phyloP scores from a whole-genome alignment of 2,329 filamentous ascomycete genomes.

The Coleophoma cylindrospora region DNA sequence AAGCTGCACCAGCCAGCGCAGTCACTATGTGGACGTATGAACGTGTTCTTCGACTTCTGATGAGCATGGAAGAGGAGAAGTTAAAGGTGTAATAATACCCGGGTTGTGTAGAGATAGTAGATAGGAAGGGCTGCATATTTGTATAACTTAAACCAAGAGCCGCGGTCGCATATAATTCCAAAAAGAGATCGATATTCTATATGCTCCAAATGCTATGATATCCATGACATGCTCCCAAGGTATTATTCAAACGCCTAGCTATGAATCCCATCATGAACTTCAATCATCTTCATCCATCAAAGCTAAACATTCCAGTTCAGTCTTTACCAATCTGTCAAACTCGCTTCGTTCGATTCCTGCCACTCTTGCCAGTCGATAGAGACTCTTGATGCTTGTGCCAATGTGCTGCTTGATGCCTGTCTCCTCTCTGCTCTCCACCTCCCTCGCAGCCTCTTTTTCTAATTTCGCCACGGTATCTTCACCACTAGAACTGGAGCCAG shows the following conservation, averaged over 20 bases:
- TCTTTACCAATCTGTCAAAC: slow-evolving; percentile 67
- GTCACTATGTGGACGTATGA: slow-evolving; percentile 78
- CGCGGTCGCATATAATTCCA: too few species aligned
- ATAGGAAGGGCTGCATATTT: background rate
- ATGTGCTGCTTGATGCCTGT: slow-evolving; percentile 76
- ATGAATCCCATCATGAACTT: background rate
- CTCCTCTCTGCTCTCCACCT: slow-evolving; percentile 58
- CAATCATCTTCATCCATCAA: slow-evolving; percentile 54
- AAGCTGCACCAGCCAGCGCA: slow-evolving; percentile 79
- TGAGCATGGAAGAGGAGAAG: slow-evolving; percentile 15
- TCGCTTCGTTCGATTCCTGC: slow-evolving; percentile 71
- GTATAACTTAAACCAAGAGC: background rate
- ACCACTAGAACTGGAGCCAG: slow-evolving; percentile 51
- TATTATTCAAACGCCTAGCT: background rate
- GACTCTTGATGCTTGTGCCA: slow-evolving; percentile 69
- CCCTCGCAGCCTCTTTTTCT: slow-evolving; percentile 41
- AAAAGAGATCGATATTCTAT: background rate
- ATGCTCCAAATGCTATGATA: background rate
- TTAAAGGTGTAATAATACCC: background rate
- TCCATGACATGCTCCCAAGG: background rate
- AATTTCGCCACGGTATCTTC: slow-evolving; percentile 52
- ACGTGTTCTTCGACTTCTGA: slow-evolving; percentile 38
- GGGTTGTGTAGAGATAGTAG: background rate
- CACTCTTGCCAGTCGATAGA: slow-evolving; percentile 65
- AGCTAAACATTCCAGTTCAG: slow-evolving; percentile 65